These are phyloP conservation scores for Ganoderma multipileum DNA, from an alignment of 1,284 basidiomycete genomes.

Conservation along the genomic window DNA sequence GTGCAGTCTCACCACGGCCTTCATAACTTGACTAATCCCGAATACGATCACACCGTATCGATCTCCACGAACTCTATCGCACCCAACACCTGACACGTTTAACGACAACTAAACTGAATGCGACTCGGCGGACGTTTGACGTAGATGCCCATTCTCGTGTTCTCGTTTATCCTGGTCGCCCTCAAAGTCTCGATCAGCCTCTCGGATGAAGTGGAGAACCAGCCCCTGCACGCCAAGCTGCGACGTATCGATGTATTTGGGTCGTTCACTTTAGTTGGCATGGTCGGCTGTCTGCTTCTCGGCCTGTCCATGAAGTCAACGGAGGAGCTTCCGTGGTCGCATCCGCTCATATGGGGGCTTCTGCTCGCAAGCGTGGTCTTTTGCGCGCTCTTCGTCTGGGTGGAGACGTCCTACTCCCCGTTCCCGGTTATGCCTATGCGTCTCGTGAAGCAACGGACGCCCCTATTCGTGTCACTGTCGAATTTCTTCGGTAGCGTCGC, in stretches of 20 bases:
- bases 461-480: constrained; percentile 79
- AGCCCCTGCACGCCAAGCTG: constrained; percentile 67
- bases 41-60: constrained; percentile 26
- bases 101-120: constrained; percentile 13
- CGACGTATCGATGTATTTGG: constrained; percentile 85
- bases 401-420: constrained; percentile 76
- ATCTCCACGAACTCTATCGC: constrained; percentile 26
- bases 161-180: constrained; percentile 73
- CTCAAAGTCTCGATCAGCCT: constrained; percentile 78
- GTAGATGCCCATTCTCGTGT: constrained; percentile 76
- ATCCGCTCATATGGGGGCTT: constrained; percentile 73
- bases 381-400: constrained; percentile 67
- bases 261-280: constrained; percentile 77
- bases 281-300: constrained; percentile 78
- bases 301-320: constrained; percentile 83
- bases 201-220: constrained; percentile 64
- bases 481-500: constrained; percentile 82
- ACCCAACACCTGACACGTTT: constrained; percentile 18
- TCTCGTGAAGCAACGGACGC: constrained; percentile 77
- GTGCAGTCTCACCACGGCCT: constrained; percentile 23
- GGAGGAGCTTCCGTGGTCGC: constrained; percentile 80
- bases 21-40: constrained; percentile 21
- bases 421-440: constrained; percentile 89
- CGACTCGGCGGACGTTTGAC: constrained; percentile 4
- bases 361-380: constrained; percentile 63